Conservation (phyloP, 164 flowering plant genomes). For the Chimonanthus praecox region DNA sequence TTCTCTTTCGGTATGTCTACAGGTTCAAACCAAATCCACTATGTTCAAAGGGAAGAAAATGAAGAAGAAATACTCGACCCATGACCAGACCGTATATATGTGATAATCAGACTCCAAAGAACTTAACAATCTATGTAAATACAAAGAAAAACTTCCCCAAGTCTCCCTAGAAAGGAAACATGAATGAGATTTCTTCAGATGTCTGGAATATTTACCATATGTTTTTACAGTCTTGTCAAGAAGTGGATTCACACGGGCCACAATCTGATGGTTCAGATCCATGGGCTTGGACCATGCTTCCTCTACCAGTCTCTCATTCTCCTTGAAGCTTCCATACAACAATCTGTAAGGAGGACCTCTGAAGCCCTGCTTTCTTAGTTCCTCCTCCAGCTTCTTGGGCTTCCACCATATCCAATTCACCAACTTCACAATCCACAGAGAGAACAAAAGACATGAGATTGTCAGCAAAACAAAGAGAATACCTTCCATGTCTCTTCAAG, state of each 20-base stretch:
- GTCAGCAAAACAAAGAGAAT: constrained; percentile 4
- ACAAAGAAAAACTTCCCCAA: no score
- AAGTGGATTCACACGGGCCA: constrained; percentile 28
- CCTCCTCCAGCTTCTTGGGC: constrained; percentile 36
- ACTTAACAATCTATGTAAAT: no score
- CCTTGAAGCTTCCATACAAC: constrained; percentile 36
- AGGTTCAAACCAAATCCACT: no score
- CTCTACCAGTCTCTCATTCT: constrained; percentile 12
- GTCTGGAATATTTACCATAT: constrained; percentile 1
- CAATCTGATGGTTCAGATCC: constrained; percentile 30
- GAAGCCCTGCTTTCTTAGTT: constrained; percentile 37
- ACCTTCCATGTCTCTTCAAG: background rate
- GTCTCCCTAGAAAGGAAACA: background rate
- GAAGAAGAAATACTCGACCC: no score
- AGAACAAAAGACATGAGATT: background rate
- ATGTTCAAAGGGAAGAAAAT: no score
- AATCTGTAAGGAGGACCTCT: constrained; percentile 37
- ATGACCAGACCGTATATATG: no score
- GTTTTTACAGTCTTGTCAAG: background rate
- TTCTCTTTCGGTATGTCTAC: no score
- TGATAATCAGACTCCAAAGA: no score
- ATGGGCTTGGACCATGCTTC: constrained; percentile 43
- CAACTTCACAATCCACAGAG: background rate
- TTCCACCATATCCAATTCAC: constrained; percentile 35
- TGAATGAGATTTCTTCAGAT: no score